A percentile compares a stretch with the other conserved stretches of the same genome.
phyloP scores from a whole-genome alignment of 305 asterid species.

The Euphrasia arctica region DNA sequence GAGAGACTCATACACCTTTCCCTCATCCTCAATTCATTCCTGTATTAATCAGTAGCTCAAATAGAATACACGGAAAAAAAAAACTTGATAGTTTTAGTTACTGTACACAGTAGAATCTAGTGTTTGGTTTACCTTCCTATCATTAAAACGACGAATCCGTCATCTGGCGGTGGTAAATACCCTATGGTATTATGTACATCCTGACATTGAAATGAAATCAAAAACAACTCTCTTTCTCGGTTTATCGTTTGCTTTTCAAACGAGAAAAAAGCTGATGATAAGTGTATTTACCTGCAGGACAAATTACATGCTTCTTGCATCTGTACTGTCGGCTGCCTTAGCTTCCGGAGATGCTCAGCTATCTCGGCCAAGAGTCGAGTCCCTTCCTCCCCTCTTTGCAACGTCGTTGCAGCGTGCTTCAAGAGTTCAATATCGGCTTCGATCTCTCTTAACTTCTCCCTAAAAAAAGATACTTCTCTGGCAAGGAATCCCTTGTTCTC shows the following conservation, averaged over 20 bases:
- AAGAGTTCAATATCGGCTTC: conserved; percentile 91
- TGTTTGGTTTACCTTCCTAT: conserved; percentile 17
- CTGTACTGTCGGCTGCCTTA: conserved; percentile 37
- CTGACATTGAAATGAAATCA: background rate
- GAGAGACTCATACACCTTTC: conserved; percentile 10
- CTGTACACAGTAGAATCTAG: background rate
- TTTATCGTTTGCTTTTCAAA: background rate
- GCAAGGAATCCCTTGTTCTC: conserved; percentile 39
- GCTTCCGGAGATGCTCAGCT: conserved; percentile 67
- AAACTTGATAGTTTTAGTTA: too few relatives aligned
- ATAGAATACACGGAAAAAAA: background rate
- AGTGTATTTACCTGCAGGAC: conserved; percentile 19
- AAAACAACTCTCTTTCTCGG: background rate
- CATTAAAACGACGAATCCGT: conserved; percentile 1
- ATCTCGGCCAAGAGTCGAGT: conserved; percentile 69
- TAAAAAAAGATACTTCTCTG: conserved; percentile 55
- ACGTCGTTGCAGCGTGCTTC: conserved; percentile 75
- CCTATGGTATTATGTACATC: conserved; percentile 25
- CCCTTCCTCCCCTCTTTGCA: conserved; percentile 70
- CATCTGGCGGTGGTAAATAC: conserved; percentile 1
- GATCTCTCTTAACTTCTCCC: conserved; percentile 66
- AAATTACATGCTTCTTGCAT: conserved; percentile 18
- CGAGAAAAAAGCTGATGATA: background rate
- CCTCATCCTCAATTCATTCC: conserved; percentile 14
- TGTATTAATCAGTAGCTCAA: background rate